Percentiles rank a stretch among this genome's conserved stretches.
Conservation (phyloP, 192 early-diverging fungal species). For the Linnemannia elongata region DNA sequence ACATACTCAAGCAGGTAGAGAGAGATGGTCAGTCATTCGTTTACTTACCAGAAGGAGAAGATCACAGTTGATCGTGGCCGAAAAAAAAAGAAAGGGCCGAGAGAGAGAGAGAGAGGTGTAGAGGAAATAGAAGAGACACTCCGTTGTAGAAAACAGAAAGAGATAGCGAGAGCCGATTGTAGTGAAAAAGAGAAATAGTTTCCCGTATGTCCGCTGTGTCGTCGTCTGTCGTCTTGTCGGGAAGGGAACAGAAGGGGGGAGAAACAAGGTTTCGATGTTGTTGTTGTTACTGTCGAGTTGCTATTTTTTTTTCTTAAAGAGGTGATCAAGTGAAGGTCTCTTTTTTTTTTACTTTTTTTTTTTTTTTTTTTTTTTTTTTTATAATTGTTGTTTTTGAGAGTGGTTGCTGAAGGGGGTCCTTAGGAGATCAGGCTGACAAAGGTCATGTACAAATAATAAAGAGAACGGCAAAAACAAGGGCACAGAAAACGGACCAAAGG, state of each 20-base stretch:
- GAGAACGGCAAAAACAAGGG: constrained; percentile 4
- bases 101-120: neutral
- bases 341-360: neutral
- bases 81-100: no score
- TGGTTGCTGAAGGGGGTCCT: neutral
- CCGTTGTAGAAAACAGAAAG: neutral
- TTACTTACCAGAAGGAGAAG: neutral
- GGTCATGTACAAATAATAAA: constrained; percentile 1
- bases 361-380: neutral
- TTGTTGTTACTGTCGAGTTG: neutral
- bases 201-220: constrained; percentile 1
- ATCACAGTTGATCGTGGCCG: neutral
- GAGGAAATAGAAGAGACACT: neutral
- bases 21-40: neutral
- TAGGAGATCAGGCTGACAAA: neutral
- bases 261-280: constrained; percentile 5
- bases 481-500: constrained; percentile 17
- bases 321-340: neutral
- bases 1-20: no score
- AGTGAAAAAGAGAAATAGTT: constrained; percentile 1
- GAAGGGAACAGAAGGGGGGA: neutral
- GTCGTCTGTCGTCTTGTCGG: neutral
- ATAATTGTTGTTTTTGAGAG: neutral
- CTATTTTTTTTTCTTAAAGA: neutral
- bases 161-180: neutral